Evolutionary conservation across 1,139 yeast genomes (phyloP), one percentile per base, ranked within the genome.

Genomic region (Taphrina deformans): DNA sequence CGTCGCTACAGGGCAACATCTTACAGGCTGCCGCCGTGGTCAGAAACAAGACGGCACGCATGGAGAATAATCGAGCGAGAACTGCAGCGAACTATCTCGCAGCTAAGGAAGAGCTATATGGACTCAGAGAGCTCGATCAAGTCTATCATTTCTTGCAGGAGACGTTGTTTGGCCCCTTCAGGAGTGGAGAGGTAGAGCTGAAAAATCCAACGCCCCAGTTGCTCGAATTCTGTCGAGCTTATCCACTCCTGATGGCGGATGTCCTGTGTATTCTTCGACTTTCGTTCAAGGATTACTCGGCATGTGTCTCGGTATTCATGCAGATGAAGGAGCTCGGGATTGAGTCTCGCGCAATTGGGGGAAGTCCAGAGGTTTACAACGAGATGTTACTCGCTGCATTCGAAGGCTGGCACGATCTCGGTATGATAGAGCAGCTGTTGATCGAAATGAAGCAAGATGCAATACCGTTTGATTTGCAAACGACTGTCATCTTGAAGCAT

Each of bases 361-460:
- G 81, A 64, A 75, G 79, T 2, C 75, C 75, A 10, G 77, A 72
- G 9, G 79, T 78, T 4, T 80, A 79, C 70, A 80, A 79, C 68
- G 73, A 73, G 62, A 73, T 78, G 51, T 69, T 81, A 14, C 68
- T 71, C 33, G 70, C 79, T 4, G 69, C 75, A 14, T 80, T 83
- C 82, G 71, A 75, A 41, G 72, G 71, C 58, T 79, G 73, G 70
- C 74, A 76, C 41, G 82, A 80, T 62, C 68, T 80, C 16, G 72
- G 72, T 29, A 71, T 74, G 9, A 73, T 79, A 12, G 76, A 77
- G 33, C 69, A 72, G 2, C 68, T 79, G 18, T 70, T 79, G 18
- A 73, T 75, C 7, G 83, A 80, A 65, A 75, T 80, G 74, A 75
- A 75, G 18, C 76, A 76, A 62, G 80, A 80, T 67, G 63, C 55